phyloP scores from a whole-genome alignment of 2,329 filamentous ascomycete species.

The Aaosphaeria pasadenensis region DNA sequence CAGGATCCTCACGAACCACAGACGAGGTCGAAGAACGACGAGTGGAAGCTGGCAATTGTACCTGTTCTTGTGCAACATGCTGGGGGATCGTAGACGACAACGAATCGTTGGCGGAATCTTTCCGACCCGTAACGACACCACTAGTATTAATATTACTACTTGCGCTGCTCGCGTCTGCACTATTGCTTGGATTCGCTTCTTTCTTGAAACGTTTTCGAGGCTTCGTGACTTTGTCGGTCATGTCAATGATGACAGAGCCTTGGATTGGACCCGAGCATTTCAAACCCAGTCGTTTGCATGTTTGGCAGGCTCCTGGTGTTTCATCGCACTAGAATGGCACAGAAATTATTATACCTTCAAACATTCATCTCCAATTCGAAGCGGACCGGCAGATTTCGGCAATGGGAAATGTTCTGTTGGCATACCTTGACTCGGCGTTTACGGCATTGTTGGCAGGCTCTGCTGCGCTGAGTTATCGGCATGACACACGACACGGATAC shows the following conservation, averaged over 20 bases:
- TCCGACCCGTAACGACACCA: too few species aligned
- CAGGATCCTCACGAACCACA: neutral
- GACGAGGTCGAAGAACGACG: neutral
- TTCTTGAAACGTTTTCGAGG: slow-evolving; percentile 22
- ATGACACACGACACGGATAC: neutral
- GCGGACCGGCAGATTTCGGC: neutral
- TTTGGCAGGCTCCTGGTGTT: slow-evolving; percentile 25
- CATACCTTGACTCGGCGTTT: slow-evolving; percentile 33
- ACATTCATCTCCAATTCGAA: too few species aligned
- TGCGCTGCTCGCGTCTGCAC: too few species aligned
- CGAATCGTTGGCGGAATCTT: too few species aligned
- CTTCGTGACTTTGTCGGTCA: slow-evolving; percentile 29
- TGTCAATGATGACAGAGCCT: slow-evolving; percentile 34
- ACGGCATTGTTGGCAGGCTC: slow-evolving; percentile 32
- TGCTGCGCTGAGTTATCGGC: slow-evolving; percentile 29
- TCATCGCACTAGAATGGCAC: slow-evolving; percentile 26
- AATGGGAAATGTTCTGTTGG: neutral
- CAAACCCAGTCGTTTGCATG: slow-evolving; percentile 26
- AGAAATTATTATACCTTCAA: neutral
- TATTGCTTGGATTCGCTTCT: neutral
- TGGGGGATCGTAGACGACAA: too few species aligned
- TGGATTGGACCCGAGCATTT: slow-evolving; percentile 28
- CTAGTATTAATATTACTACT: too few species aligned
- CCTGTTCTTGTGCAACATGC: too few species aligned
- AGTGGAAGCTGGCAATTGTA: too few species aligned